Percentiles rank a stretch among this genome's conserved stretches.
Conservation (phyloP, 495 filamentous ascomycete genomes). For the Penicillium desertorum region DNA sequence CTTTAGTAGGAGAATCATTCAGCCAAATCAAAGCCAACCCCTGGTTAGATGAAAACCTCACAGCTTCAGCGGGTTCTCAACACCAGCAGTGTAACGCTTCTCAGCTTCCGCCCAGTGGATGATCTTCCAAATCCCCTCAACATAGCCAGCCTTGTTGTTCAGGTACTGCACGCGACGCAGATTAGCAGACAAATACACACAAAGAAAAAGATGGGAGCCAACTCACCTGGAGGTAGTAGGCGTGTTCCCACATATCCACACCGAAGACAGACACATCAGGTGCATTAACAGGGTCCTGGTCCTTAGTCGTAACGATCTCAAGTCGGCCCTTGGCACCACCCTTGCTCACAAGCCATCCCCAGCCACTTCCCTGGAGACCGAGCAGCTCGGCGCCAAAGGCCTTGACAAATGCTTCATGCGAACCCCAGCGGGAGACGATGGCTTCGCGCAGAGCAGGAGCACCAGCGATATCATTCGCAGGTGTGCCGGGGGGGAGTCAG, state of each 20-base stretch:
- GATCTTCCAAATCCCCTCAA: constrained; percentile 90
- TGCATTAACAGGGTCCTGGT: constrained; percentile 86
- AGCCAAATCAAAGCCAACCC: background rate
- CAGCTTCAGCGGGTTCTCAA: constrained; percentile 33
- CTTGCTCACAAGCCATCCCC: constrained; percentile 86
- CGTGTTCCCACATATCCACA: constrained; percentile 97
- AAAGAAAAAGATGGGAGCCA: background rate
- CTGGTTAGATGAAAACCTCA: background rate
- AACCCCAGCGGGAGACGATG: constrained; percentile 72
- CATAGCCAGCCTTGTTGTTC: constrained; percentile 96
- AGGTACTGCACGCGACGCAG: constrained; percentile 66
- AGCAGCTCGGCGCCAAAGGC: constrained; percentile 70
- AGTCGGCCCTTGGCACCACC: constrained; percentile 62
- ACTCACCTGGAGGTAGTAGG: constrained; percentile 60
- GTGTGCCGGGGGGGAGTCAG: constrained; percentile 62
- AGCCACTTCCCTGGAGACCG: constrained; percentile 88
- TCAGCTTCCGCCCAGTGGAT: constrained; percentile 94
- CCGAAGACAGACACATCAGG: constrained; percentile 78
- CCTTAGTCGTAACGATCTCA: constrained; percentile 70
- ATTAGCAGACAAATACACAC: constrained; percentile 2
- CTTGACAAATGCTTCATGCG: constrained; percentile 63
- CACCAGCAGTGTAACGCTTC: constrained; percentile 59
- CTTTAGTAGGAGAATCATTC: background rate
- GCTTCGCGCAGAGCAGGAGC: constrained; percentile 54
- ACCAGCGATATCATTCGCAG: constrained; percentile 64